Percentiles rank a stretch among this genome's conserved stretches.
Evolutionary conservation across 2,329 filamentous ascomycete species (phyloP).

Genomic region (Aureobasidium zeae): DNA sequence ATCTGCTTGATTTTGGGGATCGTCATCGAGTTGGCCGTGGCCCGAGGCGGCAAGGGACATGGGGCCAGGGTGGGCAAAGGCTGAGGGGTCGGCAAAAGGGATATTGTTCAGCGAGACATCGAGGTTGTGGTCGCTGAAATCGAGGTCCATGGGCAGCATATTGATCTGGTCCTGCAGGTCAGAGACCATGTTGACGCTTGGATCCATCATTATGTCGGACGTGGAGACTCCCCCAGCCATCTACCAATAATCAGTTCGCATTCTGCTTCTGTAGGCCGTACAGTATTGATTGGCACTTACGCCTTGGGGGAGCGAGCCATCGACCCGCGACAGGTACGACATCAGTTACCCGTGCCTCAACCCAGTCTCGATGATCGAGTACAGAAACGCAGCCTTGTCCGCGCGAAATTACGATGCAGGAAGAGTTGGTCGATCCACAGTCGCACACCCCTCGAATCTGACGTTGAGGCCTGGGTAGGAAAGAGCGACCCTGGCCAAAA

Average conservation of each 20-base stretch:
- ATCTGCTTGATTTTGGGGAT: constrained; percentile 20
- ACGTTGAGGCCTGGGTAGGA: too few species aligned
- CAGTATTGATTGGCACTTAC: constrained; percentile 16
- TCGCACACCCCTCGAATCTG: not conserved
- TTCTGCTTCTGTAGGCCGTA: not conserved
- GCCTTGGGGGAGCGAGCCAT: constrained; percentile 13
- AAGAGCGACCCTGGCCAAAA: too few species aligned
- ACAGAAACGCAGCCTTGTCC: constrained; percentile 6
- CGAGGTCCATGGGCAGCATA: constrained; percentile 40
- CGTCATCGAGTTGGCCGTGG: constrained; percentile 12
- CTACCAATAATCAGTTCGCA: constrained; percentile 18
- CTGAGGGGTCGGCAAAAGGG: constrained; percentile 21
- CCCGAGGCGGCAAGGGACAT: constrained; percentile 17
- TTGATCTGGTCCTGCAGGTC: constrained; percentile 34
- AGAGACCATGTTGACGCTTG: constrained; percentile 31
- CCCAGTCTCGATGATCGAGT: not conserved
- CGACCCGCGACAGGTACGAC: constrained; percentile 10
- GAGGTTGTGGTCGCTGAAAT: constrained; percentile 25
- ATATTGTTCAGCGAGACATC: constrained; percentile 23
- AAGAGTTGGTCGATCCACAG: constrained; percentile 12
- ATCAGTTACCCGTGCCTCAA: not conserved
- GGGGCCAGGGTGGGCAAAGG: constrained; percentile 21
- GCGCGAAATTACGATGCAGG: constrained; percentile 9
- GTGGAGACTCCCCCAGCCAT: constrained; percentile 24
- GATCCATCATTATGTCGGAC: constrained; percentile 24